phyloP scores from a whole-genome alignment of 2,329 filamentous ascomycete genomes.

The Diaporthe nobilis region DNA sequence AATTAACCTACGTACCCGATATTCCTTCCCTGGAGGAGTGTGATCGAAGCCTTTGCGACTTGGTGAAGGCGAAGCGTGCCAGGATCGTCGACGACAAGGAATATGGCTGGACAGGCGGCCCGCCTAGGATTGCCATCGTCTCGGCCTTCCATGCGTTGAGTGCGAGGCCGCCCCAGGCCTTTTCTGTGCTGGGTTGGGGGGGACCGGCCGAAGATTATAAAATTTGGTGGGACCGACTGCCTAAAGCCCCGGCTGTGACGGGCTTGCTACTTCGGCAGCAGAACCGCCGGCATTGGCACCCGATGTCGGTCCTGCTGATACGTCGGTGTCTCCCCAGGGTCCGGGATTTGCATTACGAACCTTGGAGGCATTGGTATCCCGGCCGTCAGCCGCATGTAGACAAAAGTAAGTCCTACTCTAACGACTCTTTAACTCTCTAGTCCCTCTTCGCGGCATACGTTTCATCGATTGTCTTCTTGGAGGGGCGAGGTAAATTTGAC shows the following conservation, averaged over 20 bases:
- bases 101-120: constrained; percentile 6
- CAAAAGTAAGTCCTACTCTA: constrained; percentile 42
- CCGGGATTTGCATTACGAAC: constrained; percentile 51
- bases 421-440: too few species aligned
- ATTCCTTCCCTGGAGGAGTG: not conserved
- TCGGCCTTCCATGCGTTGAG: not conserved
- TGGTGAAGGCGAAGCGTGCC: not conserved
- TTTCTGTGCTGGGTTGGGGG: too few species aligned
- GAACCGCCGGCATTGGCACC: constrained; percentile 51
- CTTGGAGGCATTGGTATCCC: constrained; percentile 50
- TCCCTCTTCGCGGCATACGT: too few species aligned
- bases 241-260: constrained; percentile 48
- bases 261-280: constrained; percentile 51
- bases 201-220: constrained; percentile 8
- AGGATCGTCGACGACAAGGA: not conserved
- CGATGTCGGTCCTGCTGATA: constrained; percentile 47
- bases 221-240: constrained; percentile 47
- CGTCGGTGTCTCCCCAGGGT: constrained; percentile 49
- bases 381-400: constrained; percentile 40
- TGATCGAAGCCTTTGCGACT: not conserved
- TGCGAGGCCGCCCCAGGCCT: too few species aligned
- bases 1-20: not conserved
- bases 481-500: not conserved
- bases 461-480: too few species aligned
- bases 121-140: constrained; percentile 39